Conservation (phyloP, 75 land plant genomes). For the Pinus tabuliformis region DNA sequence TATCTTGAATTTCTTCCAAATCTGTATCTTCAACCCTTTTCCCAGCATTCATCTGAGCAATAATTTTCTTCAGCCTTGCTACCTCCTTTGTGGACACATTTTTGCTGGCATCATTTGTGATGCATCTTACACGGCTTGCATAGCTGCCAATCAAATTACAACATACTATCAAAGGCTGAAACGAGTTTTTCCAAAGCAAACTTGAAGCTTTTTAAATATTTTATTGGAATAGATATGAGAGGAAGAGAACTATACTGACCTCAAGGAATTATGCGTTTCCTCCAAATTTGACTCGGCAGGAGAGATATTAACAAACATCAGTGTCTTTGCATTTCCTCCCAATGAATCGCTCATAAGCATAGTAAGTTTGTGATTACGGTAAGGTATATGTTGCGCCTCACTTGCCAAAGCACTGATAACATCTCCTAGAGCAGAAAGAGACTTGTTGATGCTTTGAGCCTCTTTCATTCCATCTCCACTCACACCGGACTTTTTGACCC, state of each 20-base stretch:
- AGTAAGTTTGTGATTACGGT: slow-evolving; percentile 93
- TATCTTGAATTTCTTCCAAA: slow-evolving; percentile 75
- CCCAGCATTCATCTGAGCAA: slow-evolving; percentile 75
- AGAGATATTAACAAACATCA: slow-evolving; percentile 98
- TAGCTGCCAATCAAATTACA: slow-evolving; percentile 52
- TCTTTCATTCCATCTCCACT: slow-evolving; percentile 87
- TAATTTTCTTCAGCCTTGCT: slow-evolving; percentile 72
- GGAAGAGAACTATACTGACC: slow-evolving; percentile 39
- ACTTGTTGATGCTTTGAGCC: slow-evolving; percentile 99
- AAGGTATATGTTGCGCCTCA: slow-evolving; percentile 88
- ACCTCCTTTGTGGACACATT: slow-evolving; percentile 89
- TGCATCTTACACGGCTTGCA: slow-evolving; percentile 90
- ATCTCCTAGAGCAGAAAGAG: slow-evolving; percentile 97
- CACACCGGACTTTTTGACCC: slow-evolving; percentile 96
- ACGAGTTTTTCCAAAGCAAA: not conserved
- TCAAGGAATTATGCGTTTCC: slow-evolving; percentile 90
- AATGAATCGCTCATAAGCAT: slow-evolving; percentile 99
- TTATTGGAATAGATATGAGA: not conserved
- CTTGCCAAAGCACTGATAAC: slow-evolving; percentile 93
- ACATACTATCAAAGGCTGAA: not conserved
- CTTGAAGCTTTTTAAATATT: not conserved
- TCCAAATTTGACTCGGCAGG: slow-evolving; percentile 97
- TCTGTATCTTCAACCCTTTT: slow-evolving; percentile 77
- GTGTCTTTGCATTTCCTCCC: slow-evolving; percentile 99
- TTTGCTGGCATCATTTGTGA: slow-evolving; percentile 88